Conservation (phyloP, 2,329 filamentous ascomycete genomes). For the Alternaria burnsii region DNA sequence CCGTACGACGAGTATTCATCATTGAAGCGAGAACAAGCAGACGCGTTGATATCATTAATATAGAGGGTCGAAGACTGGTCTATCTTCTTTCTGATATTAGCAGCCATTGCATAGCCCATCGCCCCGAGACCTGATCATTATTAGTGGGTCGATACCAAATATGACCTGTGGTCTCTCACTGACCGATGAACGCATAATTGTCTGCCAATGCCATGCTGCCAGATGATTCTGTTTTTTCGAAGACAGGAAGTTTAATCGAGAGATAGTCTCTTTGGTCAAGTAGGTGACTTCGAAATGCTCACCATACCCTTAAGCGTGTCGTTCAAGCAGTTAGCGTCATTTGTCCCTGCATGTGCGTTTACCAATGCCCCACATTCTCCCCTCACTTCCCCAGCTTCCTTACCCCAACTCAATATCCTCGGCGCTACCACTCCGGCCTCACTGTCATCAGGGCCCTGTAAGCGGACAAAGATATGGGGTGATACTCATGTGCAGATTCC, state of each 20-base stretch:
- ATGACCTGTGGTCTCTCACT: not conserved
- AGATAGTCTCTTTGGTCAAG: not conserved
- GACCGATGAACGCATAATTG: conserved; percentile 45
- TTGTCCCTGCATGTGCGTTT: conserved; percentile 2
- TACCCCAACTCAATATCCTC: conserved; percentile 26
- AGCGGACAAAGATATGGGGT: not conserved
- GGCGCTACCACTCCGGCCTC: not conserved
- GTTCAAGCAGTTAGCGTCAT: not conserved
- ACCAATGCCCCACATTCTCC: conserved; percentile 41
- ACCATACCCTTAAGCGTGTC: not conserved
- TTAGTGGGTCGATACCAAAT: not conserved
- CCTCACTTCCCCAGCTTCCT: conserved; percentile 30
- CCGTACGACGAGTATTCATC: conserved; percentile 29
- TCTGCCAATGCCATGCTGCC: conserved; percentile 37
- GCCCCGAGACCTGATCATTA: conserved; percentile 40
- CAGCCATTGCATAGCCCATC: conserved; percentile 48
- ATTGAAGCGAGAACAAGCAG: conserved; percentile 35
- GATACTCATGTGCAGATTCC: no score
- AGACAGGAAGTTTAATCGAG: not conserved
- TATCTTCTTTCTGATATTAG: conserved; percentile 41
- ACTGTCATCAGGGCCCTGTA: not conserved
- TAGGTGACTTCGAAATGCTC: not conserved
- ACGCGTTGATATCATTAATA: conserved; percentile 41
- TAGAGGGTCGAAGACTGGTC: conserved; percentile 30
- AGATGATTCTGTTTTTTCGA: not conserved